Percentiles rank a stretch among this genome's conserved stretches.
Conservation (phyloP, 2,329 filamentous ascomycete genomes). For the Colletotrichum plurivorum region DNA sequence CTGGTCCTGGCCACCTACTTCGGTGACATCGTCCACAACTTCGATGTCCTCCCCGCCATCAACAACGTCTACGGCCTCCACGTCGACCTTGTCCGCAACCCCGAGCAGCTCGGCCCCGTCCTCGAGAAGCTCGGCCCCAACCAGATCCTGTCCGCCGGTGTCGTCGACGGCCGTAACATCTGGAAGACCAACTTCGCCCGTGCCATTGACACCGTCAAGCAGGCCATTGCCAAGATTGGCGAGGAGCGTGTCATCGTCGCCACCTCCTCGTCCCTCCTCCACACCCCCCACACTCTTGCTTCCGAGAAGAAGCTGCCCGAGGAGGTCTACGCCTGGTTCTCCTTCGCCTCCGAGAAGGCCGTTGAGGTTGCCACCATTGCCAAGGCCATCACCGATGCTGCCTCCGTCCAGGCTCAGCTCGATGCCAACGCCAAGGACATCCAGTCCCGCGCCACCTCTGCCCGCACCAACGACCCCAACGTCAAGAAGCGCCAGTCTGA, state of each 20-base stretch:
- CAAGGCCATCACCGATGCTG: conserved; percentile 96
- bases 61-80: conserved; percentile 79
- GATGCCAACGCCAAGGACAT: conserved; percentile 98
- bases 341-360: conserved; percentile 96
- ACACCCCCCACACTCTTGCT: conserved; percentile 97
- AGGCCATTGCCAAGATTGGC: conserved; percentile 92
- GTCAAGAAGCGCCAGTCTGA: conserved; percentile 97
- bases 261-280: conserved; percentile 96
- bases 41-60: conserved; percentile 86
- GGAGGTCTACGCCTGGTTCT: conserved; percentile 83
- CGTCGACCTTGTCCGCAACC: conserved; percentile 97
- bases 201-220: conserved; percentile 91
- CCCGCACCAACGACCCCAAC: conserved; percentile 95
- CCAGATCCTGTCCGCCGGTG: conserved; percentile 93
- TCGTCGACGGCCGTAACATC: conserved; percentile 99
- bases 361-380: conserved; percentile 91
- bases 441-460: conserved; percentile 90
- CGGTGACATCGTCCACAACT: conserved; percentile 99
- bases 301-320: conserved; percentile 99
- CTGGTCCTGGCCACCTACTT: conserved; percentile 97
- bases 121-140: conserved; percentile 86
- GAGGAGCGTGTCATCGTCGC: conserved; percentile 98
- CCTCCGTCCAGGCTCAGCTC: conserved; percentile 87
- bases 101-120: conserved; percentile 94
- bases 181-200: conserved; percentile 99